Percentiles rank a stretch among this genome's conserved stretches.
Evolutionary conservation across 768 basidiomycete species (phyloP).

Genomic region (Rubroboletus satanas): DNA sequence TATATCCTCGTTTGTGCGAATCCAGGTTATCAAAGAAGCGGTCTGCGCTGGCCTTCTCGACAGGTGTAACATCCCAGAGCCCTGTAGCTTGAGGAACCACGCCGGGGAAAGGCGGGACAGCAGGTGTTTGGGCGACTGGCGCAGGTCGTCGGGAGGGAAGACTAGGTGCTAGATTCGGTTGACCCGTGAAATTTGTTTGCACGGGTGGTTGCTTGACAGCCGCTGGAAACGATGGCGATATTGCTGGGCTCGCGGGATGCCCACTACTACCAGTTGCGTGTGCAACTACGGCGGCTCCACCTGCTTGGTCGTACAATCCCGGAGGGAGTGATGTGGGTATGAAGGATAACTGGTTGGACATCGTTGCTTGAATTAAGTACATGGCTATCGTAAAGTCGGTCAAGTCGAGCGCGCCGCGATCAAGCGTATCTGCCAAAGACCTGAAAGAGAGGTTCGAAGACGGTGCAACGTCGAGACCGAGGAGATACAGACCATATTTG

Average conservation of each 20-base stretch:
- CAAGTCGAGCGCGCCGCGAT: conserved; percentile 82
- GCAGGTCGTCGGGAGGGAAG: conserved; percentile 22
- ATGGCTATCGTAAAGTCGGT: conserved; percentile 94
- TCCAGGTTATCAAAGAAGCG: conserved; percentile 82
- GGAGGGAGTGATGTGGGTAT: conserved; percentile 77
- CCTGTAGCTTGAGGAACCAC: conserved; percentile 24
- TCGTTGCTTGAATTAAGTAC: conserved; percentile 92
- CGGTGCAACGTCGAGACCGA: neutral
- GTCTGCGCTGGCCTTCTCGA: conserved; percentile 78
- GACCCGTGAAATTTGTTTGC: conserved; percentile 49
- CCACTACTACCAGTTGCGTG: conserved; percentile 61
- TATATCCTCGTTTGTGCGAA: conserved; percentile 63
- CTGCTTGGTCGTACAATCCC: conserved; percentile 81
- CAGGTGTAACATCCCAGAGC: conserved; percentile 79
- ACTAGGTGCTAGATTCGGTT: conserved; percentile 24
- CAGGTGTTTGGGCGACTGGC: conserved; percentile 17
- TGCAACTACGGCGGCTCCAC: conserved; percentile 38
- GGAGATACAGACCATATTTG: conserved; percentile 76
- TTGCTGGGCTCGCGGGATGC: conserved; percentile 56
- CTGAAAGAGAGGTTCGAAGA: conserved; percentile 37
- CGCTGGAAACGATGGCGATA: conserved; percentile 36
- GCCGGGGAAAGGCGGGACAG: conserved; percentile 29
- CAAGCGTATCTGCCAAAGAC: conserved; percentile 93
- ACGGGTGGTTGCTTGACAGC: conserved; percentile 63
- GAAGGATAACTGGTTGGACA: conserved; percentile 70